Base-by-base conservation (phyloP, 768 basidiomycete genomes). In the Pilatotrama ljubarskyi region DNA sequence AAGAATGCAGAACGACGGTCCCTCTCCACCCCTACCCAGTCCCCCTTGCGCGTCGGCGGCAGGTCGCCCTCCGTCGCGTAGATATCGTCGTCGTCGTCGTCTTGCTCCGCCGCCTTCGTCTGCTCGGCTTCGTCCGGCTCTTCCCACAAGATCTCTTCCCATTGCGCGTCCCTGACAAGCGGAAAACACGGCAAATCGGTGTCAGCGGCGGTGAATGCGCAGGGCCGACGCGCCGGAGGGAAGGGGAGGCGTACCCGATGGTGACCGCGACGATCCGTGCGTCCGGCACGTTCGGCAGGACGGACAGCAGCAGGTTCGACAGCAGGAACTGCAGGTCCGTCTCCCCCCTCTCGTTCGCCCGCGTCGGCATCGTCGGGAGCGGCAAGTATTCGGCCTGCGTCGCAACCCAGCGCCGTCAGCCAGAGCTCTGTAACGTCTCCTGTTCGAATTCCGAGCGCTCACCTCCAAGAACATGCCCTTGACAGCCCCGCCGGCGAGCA, bases 391-490 rank as follows among this genome's bases (percentile, higher is more conserved):
- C 91, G 7, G 89, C 91, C 91, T 91, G 58, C 37, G 32, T 48
- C n/a, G n/a, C n/a, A n/a, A n/a, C n/a, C n/a, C n/a, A n/a, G n/a
- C n/a, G n/a, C n/a, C n/a, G n/a, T n/a, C n/a, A n/a, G n/a, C n/a
- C n/a, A n/a, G n/a, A n/a, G n/a, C n/a, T n/a, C n/a, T n/a, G n/a
- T n/a, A n/a, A n/a, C n/a, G n/a, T n/a, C n/a, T n/a, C n/a, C n/a
- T n/a, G 15, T 17, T 10, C 11, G 18, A 20, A 36, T 62, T n/a
- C n/a, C n/a, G n/a, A n/a, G n/a, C n/a, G n/a, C 74, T 59, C 59
- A 90, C 91, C 84, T 93, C 91, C 25, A 93, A 76, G 40, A 93
- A 77, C 87, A 93, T 90, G n/a, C 91, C 91, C 67, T 86, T 90
- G 3, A 88, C 78, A 6, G 83, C 83, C 32, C 90, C 90, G 20